These are phyloP conservation scores for Leccinum griseonigrum DNA, from an alignment of 1,284 basidiomycete species.

Conservation along the genomic window DNA sequence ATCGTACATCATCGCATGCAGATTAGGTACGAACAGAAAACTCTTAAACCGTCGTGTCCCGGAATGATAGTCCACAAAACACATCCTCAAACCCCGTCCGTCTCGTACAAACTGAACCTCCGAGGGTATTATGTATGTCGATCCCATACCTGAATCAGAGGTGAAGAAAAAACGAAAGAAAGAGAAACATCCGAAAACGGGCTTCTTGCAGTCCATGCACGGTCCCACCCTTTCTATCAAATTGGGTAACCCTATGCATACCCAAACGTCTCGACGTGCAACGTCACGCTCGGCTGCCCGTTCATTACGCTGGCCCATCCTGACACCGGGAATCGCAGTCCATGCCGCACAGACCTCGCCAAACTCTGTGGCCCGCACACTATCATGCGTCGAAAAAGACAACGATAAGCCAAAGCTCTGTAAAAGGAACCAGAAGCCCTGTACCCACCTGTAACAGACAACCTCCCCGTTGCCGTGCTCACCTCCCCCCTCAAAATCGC, in stretches of 20 bases:
- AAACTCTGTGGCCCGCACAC: conserved; percentile 49
- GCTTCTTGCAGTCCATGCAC: background rate
- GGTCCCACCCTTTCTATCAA: background rate
- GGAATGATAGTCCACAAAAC: background rate
- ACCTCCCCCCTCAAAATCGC: conserved; percentile 24
- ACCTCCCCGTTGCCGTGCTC: conserved; percentile 21
- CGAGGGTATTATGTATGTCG: background rate
- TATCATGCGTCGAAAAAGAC: conserved; percentile 16
- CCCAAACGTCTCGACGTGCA: conserved; percentile 50
- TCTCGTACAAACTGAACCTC: background rate
- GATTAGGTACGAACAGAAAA: background rate
- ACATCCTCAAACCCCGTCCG: background rate
- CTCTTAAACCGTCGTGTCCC: background rate
- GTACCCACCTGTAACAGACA: conserved; percentile 28
- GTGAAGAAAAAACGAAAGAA: background rate
- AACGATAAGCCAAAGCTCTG: background rate
- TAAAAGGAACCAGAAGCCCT: no score
- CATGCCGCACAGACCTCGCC: conserved; percentile 37
- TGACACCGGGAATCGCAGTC: conserved; percentile 38
- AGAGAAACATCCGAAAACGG: background rate
- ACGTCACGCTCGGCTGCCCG: conserved; percentile 44
- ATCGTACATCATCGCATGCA: background rate
- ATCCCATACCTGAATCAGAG: background rate
- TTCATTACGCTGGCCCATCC: conserved; percentile 35
- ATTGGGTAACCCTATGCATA: conserved; percentile 30